Evolutionary conservation across 345 rosid species (phyloP).

Genomic region (Limnanthes douglasii): DNA sequence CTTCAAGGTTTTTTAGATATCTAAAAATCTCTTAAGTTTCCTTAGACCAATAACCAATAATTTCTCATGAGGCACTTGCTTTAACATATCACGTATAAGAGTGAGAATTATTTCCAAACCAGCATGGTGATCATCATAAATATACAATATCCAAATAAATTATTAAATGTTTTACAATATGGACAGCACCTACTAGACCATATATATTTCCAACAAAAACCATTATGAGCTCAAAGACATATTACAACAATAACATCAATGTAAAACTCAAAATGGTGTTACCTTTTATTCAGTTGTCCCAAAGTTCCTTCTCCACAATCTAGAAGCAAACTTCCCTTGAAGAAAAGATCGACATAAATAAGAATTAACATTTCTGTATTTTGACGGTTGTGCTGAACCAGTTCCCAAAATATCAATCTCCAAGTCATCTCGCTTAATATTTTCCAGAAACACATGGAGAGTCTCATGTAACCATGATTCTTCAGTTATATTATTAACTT

Average conservation of each 20-base stretch:
- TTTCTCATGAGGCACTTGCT: slow-evolving; percentile 38
- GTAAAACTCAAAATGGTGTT: slow-evolving; percentile 2
- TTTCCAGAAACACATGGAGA: slow-evolving; percentile 42
- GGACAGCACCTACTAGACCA: slow-evolving; percentile 49
- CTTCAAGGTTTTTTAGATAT: slow-evolving; percentile 59
- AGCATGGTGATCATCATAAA: slow-evolving; percentile 68
- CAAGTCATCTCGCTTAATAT: slow-evolving; percentile 42
- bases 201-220: slow-evolving; percentile 21
- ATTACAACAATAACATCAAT: not conserved
- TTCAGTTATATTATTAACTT: slow-evolving; percentile 15
- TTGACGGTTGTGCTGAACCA: slow-evolving; percentile 79
- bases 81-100: slow-evolving; percentile 36
- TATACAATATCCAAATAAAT: slow-evolving; percentile 66
- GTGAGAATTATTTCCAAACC: slow-evolving; percentile 64
- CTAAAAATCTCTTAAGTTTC: slow-evolving; percentile 47
- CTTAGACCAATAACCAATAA: slow-evolving; percentile 49
- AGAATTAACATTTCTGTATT: slow-evolving; percentile 62
- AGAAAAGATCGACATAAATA: slow-evolving; percentile 45
- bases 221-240: not conserved
- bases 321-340: slow-evolving; percentile 46
- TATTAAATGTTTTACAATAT: slow-evolving; percentile 32
- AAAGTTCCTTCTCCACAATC: slow-evolving; percentile 81
- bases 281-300: slow-evolving; percentile 73
- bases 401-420: slow-evolving; percentile 71
- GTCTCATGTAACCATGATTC: slow-evolving; percentile 47